Conservation (phyloP, 805 yeast genomes). For the Geotrichum ghanense region DNA sequence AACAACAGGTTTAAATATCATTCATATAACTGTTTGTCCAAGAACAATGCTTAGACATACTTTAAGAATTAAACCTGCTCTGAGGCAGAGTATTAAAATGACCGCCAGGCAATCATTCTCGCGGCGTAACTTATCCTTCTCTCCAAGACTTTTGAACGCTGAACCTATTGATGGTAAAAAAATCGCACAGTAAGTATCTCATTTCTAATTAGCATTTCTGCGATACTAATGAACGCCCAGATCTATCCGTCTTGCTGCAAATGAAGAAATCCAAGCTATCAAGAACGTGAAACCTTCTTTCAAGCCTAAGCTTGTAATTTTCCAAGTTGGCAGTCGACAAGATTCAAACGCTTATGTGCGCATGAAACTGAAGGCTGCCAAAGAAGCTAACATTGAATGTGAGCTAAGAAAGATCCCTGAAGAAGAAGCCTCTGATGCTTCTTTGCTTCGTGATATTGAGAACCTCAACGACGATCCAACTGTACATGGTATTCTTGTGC, state of each 20-base stretch:
- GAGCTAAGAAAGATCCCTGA: slow-evolving; percentile 54
- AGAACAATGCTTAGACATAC: too few species aligned
- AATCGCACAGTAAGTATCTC: slow-evolving; percentile 30
- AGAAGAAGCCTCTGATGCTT: slow-evolving; percentile 46
- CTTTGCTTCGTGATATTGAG: slow-evolving; percentile 43
- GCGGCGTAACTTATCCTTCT: neutral
- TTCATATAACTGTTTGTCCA: too few species aligned
- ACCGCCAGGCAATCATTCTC: too few species aligned
- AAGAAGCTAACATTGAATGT: slow-evolving; percentile 68
- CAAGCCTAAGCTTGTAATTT: slow-evolving; percentile 64
- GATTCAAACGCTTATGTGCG: slow-evolving; percentile 88
- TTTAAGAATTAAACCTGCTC: too few species aligned
- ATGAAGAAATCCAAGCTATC: slow-evolving; percentile 15
- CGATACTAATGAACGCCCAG: neutral
- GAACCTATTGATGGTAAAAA: slow-evolving; percentile 43
- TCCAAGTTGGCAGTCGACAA: slow-evolving; percentile 84
- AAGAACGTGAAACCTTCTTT: slow-evolving; percentile 29
- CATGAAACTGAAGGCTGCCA: slow-evolving; percentile 84
- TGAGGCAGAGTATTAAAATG: too few species aligned
- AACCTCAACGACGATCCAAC: slow-evolving; percentile 59
- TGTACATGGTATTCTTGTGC: slow-evolving; percentile 82
- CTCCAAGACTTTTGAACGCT: slow-evolving; percentile 16
- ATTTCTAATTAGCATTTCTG: neutral
- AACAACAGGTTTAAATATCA: too few species aligned
- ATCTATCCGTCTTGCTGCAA: slow-evolving; percentile 12